Conservation (phyloP, 768 basidiomycete genomes). For the Xerocomellus amylosporus region DNA sequence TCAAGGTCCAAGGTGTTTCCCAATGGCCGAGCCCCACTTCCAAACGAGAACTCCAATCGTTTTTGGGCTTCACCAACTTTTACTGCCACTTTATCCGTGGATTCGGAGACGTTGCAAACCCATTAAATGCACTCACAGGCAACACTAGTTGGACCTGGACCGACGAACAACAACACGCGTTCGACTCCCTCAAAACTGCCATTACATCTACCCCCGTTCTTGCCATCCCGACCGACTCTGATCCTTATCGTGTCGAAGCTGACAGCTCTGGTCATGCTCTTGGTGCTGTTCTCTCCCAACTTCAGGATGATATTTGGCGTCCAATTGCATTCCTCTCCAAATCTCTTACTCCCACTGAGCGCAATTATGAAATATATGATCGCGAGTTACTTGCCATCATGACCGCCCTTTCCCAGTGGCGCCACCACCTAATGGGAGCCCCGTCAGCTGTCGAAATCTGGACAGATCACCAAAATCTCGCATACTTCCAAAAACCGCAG, state of each 20-base stretch:
- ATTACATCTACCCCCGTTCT: background rate
- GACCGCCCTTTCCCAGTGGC: constrained; percentile 32
- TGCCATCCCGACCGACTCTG: background rate
- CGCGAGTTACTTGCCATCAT: constrained; percentile 48
- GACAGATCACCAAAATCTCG: constrained; percentile 38
- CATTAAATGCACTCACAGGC: constrained; percentile 22
- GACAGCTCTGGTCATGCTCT: background rate
- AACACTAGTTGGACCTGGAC: background rate
- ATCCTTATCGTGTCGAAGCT: background rate
- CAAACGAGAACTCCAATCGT: constrained; percentile 37
- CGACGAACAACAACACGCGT: background rate
- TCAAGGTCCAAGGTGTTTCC: constrained; percentile 35
- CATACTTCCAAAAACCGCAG: constrained; percentile 40
- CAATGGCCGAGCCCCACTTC: constrained; percentile 38
- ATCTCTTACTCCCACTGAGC: constrained; percentile 32
- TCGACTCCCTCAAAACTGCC: background rate
- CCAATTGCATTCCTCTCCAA: constrained; percentile 42
- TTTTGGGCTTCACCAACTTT: constrained; percentile 38
- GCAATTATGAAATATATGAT: constrained; percentile 35
- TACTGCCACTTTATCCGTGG: constrained; percentile 20
- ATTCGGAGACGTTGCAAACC: constrained; percentile 31
- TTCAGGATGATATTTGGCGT: constrained; percentile 14
- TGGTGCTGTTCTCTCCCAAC: background rate
- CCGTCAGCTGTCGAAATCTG: background rate
- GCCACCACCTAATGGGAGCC: constrained; percentile 13